A percentile compares a stretch with the other conserved stretches of the same genome.
Conservation (phyloP, 2,329 filamentous ascomycete genomes). For the Pestalotiopsis sp. region DNA sequence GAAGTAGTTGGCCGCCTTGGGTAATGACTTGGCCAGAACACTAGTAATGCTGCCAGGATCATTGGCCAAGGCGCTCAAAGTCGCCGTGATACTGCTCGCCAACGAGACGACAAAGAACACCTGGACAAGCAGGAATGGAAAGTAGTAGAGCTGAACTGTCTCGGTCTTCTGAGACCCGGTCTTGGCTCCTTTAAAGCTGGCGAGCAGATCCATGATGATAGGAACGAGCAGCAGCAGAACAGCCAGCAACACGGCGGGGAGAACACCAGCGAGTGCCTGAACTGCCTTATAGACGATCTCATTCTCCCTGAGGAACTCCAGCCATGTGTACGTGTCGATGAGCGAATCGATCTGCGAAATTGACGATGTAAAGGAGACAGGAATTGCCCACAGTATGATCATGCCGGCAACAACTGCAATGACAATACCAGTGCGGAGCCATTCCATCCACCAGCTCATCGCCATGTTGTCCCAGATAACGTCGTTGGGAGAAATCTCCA, state of each 20-base stretch:
- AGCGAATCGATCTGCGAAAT: slow-evolving; percentile 78
- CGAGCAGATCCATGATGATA: slow-evolving; percentile 74
- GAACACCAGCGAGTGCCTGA: slow-evolving; percentile 76
- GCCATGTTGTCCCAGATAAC: slow-evolving; percentile 98
- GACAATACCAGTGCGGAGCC: slow-evolving; percentile 71
- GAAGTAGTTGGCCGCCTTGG: slow-evolving; percentile 92
- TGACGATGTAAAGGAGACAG: slow-evolving; percentile 84
- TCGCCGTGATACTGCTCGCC: slow-evolving; percentile 68
- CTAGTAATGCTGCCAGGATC: slow-evolving; percentile 70
- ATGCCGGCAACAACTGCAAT: slow-evolving; percentile 70
- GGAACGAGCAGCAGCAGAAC: slow-evolving; percentile 83
- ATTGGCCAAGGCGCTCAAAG: slow-evolving; percentile 58
- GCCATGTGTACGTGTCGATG: slow-evolving; percentile 67
- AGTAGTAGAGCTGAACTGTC: slow-evolving; percentile 91
- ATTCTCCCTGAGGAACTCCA: slow-evolving; percentile 69
- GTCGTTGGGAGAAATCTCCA: slow-evolving; percentile 93
- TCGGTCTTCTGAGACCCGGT: slow-evolving; percentile 80
- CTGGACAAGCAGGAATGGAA: slow-evolving; percentile 91
- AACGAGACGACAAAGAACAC: slow-evolving; percentile 93
- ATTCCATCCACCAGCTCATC: slow-evolving; percentile 90
- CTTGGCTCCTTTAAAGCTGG: slow-evolving; percentile 75
- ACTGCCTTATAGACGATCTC: slow-evolving; percentile 62
- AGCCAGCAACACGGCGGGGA: slow-evolving; percentile 78
- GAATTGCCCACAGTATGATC: slow-evolving; percentile 87
- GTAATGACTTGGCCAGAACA: slow-evolving; percentile 77